Evolutionary conservation across 2,329 filamentous ascomycete species (phyloP).

Genomic region (Cordyceps pruinosa): DNA sequence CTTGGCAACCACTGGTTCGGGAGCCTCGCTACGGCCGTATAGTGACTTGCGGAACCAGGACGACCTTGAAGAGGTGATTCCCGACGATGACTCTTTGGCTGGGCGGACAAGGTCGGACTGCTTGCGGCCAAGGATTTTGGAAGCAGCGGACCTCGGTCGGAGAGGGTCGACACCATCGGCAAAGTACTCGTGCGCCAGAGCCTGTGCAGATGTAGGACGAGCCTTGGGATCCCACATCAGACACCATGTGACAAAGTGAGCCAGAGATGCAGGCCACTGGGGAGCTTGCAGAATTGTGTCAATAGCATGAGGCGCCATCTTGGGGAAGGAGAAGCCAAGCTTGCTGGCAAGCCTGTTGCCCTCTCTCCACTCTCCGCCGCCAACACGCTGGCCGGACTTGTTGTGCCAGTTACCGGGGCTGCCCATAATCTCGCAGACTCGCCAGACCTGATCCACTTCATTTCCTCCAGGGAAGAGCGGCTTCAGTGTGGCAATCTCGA

Average conservation of each 20-base stretch:
- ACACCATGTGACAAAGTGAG: conserved; percentile 96
- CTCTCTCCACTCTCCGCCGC: conserved; percentile 96
- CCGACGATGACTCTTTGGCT: conserved; percentile 52
- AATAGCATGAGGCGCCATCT: conserved; percentile 97
- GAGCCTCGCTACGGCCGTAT: conserved; percentile 68
- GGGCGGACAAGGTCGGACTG: conserved; percentile 72
- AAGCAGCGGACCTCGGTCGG: conserved; percentile 82
- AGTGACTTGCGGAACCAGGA: conserved; percentile 97
- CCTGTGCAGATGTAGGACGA: conserved; percentile 85
- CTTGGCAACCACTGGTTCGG: conserved; percentile 51
- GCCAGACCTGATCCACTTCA: conserved; percentile 98
- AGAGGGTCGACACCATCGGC: conserved; percentile 85
- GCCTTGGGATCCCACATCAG: conserved; percentile 96
- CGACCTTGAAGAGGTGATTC: conserved; percentile 69
- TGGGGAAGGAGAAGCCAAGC: conserved; percentile 96
- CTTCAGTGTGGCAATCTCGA: conserved; percentile 93
- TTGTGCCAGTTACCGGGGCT: conserved; percentile 98
- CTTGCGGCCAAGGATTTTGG: conserved; percentile 79
- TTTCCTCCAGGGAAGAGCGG: conserved; percentile 95
- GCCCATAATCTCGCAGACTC: conserved; percentile 98
- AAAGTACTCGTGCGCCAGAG: conserved; percentile 94
- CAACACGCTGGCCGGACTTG: conserved; percentile 78
- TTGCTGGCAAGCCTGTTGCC: conserved; percentile 89
- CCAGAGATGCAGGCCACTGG: conserved; percentile 83
- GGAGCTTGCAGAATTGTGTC: conserved; percentile 86